Base-by-base conservation (phyloP, 108 stramenopile genomes). In the Chaetoceros muelleri region DNA sequence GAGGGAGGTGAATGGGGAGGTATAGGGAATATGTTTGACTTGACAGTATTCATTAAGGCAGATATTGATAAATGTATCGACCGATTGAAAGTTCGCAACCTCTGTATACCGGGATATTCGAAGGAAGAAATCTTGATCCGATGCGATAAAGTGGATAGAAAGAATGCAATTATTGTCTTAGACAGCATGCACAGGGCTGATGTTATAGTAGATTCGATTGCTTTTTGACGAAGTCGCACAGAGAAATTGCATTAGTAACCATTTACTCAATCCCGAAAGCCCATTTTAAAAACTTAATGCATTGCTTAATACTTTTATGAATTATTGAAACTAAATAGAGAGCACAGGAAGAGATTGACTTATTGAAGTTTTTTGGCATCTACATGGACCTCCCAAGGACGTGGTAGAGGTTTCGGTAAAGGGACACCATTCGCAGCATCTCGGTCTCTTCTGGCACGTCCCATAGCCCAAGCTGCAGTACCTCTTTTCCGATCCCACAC, bases 401-500 rank as follows among this genome's bases (percentile, higher is more conserved):
- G 47, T 18, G 92, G 86, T 8, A 80, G 65, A 22, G 82, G 71
- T 66, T 87, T 85, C 44, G 92, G 88, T 21, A 89, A 64, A 24
- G 85, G 82, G 2, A 52, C 21, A 25, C 77, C 77, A 13, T 67
- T 67, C 30, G 79, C 76, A 27, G 53, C 48, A 55, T 94, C 93
- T 31, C 93, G 75, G 34, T 90, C 82, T 66, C 93, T 74, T 55
- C 93, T 70, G 2, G 78, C 84, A 20, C 79, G 73, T 46, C 93
- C 93, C 86, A 94, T 83, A 27, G 75, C 79, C 90, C 93, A 95
- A 28, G 90, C 87, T n/a, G 85, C 77, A 27, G 87, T 87, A 46
- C 87, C 93, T 58, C 90, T 69, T 66, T 95, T 99, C 27, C 95
- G 81, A 31, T 90, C 81, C 78, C 84, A 86, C 3, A 94, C 97